Conservation (phyloP, 1,284 basidiomycete genomes). For the Earliella scabrosa region DNA sequence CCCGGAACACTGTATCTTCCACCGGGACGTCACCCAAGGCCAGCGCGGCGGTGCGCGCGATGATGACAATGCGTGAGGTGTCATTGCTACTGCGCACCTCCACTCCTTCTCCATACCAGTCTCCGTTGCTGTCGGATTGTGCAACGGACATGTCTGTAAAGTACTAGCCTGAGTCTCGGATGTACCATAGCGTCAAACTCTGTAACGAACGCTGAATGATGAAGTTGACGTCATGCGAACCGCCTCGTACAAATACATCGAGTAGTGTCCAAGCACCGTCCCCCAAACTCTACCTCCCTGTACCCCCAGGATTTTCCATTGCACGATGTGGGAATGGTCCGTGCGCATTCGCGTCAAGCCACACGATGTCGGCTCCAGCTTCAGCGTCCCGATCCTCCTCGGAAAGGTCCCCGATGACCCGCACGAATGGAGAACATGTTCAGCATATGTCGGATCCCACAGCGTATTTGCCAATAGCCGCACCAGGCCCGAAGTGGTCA, state of each 20-base stretch:
- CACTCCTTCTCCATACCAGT: too few species aligned
- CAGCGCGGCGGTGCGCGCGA: slow-evolving; percentile 6
- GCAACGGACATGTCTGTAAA: too few species aligned
- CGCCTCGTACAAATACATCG: too few species aligned
- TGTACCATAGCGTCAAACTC: too few species aligned
- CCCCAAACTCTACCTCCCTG: too few species aligned
- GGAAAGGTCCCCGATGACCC: slow-evolving; percentile 41
- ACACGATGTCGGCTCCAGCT: slow-evolving; percentile 44
- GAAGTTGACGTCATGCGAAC: neutral
- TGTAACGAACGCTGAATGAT: neutral
- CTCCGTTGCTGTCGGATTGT: too few species aligned
- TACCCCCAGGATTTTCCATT: too few species aligned
- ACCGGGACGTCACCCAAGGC: slow-evolving; percentile 14
- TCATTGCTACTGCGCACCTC: too few species aligned
- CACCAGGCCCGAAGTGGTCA: slow-evolving; percentile 39
- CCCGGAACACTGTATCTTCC: neutral
- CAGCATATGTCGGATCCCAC: slow-evolving; percentile 41
- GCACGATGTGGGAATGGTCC: slow-evolving; percentile 40
- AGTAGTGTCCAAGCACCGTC: too few species aligned
- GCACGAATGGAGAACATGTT: slow-evolving; percentile 36
- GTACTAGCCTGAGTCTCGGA: too few species aligned
- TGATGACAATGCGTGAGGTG: too few species aligned
- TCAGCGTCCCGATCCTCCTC: slow-evolving; percentile 46
- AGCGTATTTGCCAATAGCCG: slow-evolving; percentile 43
- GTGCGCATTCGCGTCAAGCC: slow-evolving; percentile 45